A percentile compares a stretch with the other conserved stretches of the same genome.
Evolutionary conservation across 495 filamentous ascomycete genomes (phyloP).

Genomic region (Niebla homalea): DNA sequence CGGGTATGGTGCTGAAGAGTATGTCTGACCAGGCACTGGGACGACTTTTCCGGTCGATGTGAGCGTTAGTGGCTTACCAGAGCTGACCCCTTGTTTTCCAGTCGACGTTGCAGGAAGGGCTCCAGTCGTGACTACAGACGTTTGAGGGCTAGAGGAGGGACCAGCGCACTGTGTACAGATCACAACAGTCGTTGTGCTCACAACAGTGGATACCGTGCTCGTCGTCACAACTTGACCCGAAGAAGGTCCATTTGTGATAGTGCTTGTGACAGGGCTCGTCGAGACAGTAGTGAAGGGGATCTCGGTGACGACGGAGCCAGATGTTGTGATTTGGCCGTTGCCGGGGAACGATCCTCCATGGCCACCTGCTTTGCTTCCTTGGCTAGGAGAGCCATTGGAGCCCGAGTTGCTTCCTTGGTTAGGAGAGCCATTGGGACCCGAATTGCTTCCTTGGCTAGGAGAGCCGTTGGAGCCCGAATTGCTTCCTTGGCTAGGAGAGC

Average conservation of each 20-base stretch:
- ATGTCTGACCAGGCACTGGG: not conserved
- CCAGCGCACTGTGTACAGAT: conserved; percentile 2
- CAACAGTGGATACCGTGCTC: not conserved
- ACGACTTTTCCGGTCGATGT: not conserved
- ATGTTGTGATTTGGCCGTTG: not conserved
- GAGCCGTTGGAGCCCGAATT: too few species aligned
- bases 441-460: too few species aligned
- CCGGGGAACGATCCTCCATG: not conserved
- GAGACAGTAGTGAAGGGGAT: conserved; percentile 1
- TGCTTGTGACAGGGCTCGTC: conserved; percentile 2
- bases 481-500: too few species aligned
- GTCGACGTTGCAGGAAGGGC: not conserved
- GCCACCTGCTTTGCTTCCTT: too few species aligned
- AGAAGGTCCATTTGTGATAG: not conserved
- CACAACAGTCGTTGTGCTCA: not conserved
- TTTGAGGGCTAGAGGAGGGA: not conserved
- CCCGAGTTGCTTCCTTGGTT: too few species aligned
- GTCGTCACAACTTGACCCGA: not conserved
- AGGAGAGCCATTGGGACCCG: too few species aligned
- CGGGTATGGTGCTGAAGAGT: not conserved
- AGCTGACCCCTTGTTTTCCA: not conserved
- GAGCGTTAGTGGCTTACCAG: not conserved
- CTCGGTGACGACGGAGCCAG: not conserved
- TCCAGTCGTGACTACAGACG: not conserved
- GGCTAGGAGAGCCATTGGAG: too few species aligned